Evolutionary conservation across 2,329 filamentous ascomycete genomes (phyloP), one percentile per base, ranked within the genome.

Genomic region (Aulographum hederae): DNA sequence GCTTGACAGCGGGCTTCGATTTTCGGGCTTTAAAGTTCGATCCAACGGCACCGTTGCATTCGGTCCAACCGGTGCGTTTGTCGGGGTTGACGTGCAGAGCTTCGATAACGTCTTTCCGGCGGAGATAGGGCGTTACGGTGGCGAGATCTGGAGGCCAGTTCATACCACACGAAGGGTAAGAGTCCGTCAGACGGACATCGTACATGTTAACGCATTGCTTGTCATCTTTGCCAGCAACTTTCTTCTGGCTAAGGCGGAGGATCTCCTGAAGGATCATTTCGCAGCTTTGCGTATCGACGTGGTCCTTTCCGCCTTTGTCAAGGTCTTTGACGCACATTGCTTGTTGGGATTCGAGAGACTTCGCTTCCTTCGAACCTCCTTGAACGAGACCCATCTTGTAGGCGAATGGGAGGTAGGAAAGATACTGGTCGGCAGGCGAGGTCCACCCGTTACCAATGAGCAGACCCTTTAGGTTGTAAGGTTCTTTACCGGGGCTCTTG

Each of bases 361-460:
- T 65, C 19, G 73, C 73, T 6, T 58, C 47, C 4, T 75, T 64
- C 3, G 70, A 77, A 17, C 68, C 77, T 43, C 73, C 69, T 40
- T 73, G 48, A 25, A 95, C 54, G 14, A 98, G 52, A 6, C 72
- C 74, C 46, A 73, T 72, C 37, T 85, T 67, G 50, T 89, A 82
- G 27, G 79, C 76, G 45, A 72, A 95, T 18, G 74, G 67, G 6
- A 94, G 60, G 48, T 94, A 94, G 0, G 86, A 65, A 18, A 77
- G 73, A 52, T 95, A 98, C 51, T 99, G 89, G 30, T 94, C 80
- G 5, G 61, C 60, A 1, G 86, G 85, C 2, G 85, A 79, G 32
- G 98, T 86, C 89, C 91, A 99, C 25, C 86, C 89, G 50, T 98
- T 99, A 33, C 91, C 91, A 38, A 99, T 95, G 21, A 98, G 52